These are phyloP conservation scores for Fusarium duplospermum DNA, from an alignment of 2,329 filamentous ascomycete species.

Conservation along the genomic window DNA sequence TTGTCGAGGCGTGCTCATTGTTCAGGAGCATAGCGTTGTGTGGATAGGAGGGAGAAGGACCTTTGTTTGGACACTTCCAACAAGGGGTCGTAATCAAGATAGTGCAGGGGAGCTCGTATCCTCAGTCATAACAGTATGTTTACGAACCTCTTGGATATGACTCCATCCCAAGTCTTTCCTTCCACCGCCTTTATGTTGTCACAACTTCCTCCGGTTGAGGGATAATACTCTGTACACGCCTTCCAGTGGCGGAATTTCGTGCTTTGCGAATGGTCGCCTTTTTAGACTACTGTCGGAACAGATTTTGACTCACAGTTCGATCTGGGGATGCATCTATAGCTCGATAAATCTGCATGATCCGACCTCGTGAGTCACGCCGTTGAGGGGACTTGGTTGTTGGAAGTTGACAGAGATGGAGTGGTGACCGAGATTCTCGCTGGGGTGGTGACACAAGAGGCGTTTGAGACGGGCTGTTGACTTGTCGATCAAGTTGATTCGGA, in stretches of 20 bases:
- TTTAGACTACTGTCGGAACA: background rate
- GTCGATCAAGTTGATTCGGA: background rate
- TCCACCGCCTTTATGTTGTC: background rate
- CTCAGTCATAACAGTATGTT: background rate
- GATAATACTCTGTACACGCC: background rate
- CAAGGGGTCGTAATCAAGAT: background rate
- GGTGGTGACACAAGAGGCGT: slow-evolving; percentile 1
- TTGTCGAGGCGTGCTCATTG: background rate
- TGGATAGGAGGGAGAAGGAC: background rate
- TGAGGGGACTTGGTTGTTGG: background rate
- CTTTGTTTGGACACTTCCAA: background rate
- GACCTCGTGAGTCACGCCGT: background rate
- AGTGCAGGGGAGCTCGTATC: background rate
- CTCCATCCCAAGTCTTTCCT: background rate
- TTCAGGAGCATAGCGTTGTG: background rate
- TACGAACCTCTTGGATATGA: background rate
- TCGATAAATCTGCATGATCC: background rate
- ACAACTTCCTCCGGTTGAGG: background rate
- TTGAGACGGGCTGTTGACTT: background rate
- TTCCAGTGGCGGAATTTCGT: slow-evolving; percentile 6
- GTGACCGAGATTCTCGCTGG: background rate
- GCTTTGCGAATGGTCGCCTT: background rate
- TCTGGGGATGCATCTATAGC: background rate
- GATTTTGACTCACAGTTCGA: background rate
- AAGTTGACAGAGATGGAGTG: slow-evolving; percentile 1